Percentiles rank a stretch among this genome's conserved stretches.
Conservation (phyloP, 495 filamentous ascomycete genomes). For the Neurospora sp. region DNA sequence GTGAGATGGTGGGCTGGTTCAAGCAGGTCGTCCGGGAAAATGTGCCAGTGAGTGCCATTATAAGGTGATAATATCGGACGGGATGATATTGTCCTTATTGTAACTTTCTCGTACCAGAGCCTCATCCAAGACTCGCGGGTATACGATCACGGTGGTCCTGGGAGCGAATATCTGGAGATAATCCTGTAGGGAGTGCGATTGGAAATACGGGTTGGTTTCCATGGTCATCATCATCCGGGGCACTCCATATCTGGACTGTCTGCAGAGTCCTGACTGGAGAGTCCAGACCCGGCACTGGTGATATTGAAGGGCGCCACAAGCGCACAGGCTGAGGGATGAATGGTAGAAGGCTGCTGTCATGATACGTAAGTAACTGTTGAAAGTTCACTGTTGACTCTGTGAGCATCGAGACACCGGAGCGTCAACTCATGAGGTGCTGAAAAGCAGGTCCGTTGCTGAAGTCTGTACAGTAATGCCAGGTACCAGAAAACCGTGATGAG, state of each 20-base stretch:
- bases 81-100: not conserved
- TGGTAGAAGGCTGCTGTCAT: not conserved
- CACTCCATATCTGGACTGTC: not conserved
- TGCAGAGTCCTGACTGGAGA: not conserved
- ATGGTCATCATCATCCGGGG: not conserved
- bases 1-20: slow-evolving; percentile 3
- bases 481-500: not conserved
- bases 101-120: not conserved
- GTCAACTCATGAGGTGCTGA: not conserved
- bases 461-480: not conserved
- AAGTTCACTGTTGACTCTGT: not conserved
- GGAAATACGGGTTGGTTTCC: not conserved
- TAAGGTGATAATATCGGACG: not conserved
- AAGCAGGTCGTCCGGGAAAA: slow-evolving; percentile 1
- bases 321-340: not conserved
- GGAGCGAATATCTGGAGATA: not conserved
- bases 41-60: not conserved
- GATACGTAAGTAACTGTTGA: not conserved
- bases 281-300: not conserved
- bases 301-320: not conserved
- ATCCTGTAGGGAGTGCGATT: not conserved
- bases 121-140: not conserved
- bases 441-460: not conserved
- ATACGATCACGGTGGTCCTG: not conserved
- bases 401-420: not conserved